A percentile compares a stretch with the other conserved stretches of the same genome.
Evolutionary conservation across 495 filamentous ascomycete species (phyloP).

Genomic region (Penicillium subrubescens): DNA sequence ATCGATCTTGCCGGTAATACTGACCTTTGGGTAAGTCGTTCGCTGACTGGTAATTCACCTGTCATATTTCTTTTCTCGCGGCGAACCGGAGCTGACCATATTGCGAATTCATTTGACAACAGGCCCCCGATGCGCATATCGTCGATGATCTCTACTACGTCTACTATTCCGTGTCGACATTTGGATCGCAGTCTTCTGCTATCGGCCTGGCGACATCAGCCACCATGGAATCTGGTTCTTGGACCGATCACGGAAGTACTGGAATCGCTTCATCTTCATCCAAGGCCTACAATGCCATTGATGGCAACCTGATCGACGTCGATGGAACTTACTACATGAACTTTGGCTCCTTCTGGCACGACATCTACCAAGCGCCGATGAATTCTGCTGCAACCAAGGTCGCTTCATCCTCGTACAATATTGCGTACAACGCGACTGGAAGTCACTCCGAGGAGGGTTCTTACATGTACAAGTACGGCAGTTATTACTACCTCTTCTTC

Average conservation of each 20-base stretch:
- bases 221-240: conserved; percentile 61
- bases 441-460: conserved; percentile 60
- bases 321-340: conserved; percentile 57
- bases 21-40: conserved; percentile 69
- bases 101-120: neutral
- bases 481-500: conserved; percentile 73
- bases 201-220: conserved; percentile 69
- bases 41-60: no score
- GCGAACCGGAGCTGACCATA: neutral
- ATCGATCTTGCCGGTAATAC: conserved; percentile 62
- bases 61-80: no score
- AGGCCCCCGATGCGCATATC: conserved; percentile 67
- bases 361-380: conserved; percentile 67
- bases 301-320: conserved; percentile 60
- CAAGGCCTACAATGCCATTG: conserved; percentile 71
- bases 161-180: conserved; percentile 71
- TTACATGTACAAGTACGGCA: conserved; percentile 58
- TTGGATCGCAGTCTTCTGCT: conserved; percentile 65
- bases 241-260: conserved; percentile 54
- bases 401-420: conserved; percentile 38
- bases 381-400: conserved; percentile 44
- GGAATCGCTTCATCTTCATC: conserved; percentile 53
- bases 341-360: conserved; percentile 74
- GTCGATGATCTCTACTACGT: conserved; percentile 64
- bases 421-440: conserved; percentile 59